These are phyloP conservation scores for Suhomyces vadensis DNA, from an alignment of 805 yeast genomes.

Conservation along the genomic window DNA sequence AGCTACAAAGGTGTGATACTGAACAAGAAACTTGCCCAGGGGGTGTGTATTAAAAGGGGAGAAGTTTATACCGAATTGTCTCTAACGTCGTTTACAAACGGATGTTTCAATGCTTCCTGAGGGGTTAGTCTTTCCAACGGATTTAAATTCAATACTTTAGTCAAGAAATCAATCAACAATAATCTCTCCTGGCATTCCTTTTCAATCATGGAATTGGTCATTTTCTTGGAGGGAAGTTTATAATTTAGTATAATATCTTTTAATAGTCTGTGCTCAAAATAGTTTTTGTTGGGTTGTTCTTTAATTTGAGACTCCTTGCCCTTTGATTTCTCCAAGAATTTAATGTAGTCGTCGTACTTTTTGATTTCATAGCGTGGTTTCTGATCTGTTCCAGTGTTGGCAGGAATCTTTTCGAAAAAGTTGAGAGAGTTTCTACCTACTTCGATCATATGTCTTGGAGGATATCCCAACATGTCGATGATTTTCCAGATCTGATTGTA, in stretches of 20 bases:
- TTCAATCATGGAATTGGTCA: constrained; percentile 56
- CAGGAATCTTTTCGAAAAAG: constrained; percentile 53
- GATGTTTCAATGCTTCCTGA: constrained; percentile 90
- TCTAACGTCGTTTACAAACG: constrained; percentile 60
- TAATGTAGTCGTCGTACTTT: constrained; percentile 36
- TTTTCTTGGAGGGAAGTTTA: constrained; percentile 60
- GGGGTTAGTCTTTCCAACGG: constrained; percentile 97
- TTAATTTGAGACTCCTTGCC: constrained; percentile 32
- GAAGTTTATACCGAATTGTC: constrained; percentile 4
- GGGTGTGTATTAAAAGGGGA: constrained; percentile 7
- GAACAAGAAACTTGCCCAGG: too few species aligned
- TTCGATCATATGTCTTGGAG: constrained; percentile 96
- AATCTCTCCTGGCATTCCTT: constrained; percentile 72
- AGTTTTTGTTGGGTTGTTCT: constrained; percentile 84
- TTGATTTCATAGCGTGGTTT: constrained; percentile 37
- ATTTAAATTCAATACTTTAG: constrained; percentile 76
- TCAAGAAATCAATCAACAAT: constrained; percentile 72
- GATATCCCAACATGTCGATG: constrained; percentile 76
- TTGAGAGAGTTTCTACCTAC: constrained; percentile 83
- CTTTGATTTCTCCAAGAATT: constrained; percentile 26
- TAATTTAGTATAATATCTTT: constrained; percentile 77
- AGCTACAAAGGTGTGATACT: too few species aligned
- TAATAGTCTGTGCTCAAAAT: constrained; percentile 65
- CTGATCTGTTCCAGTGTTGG: constrained; percentile 12
- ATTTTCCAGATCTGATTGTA: constrained; percentile 86